Conservation (phyloP, 768 basidiomycete genomes). For the Mycena capillaripes region DNA sequence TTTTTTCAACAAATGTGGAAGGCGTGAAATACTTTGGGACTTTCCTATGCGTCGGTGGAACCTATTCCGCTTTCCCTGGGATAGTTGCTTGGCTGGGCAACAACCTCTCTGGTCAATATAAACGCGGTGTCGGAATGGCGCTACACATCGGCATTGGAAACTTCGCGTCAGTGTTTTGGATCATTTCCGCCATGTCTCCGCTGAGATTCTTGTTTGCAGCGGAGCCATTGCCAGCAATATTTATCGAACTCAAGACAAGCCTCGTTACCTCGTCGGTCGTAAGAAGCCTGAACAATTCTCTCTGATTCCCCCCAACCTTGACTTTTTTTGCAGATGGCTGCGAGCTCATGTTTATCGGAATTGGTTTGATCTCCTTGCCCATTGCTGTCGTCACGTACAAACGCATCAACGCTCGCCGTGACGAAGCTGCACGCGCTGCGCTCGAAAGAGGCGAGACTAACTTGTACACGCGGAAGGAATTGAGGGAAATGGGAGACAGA, state of each 20-base stretch:
- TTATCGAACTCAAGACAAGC: constrained; percentile 70
- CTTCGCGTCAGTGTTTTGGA: constrained; percentile 45
- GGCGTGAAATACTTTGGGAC: constrained; percentile 82
- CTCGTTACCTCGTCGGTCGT: constrained; percentile 76
- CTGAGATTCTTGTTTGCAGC: constrained; percentile 34
- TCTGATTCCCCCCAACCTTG: neutral
- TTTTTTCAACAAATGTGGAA: constrained; percentile 15
- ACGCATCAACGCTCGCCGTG: constrained; percentile 69
- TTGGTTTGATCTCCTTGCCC: constrained; percentile 69
- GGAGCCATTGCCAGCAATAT: constrained; percentile 77
- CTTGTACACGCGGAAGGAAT: constrained; percentile 53
- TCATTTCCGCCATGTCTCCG: neutral
- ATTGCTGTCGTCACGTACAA: constrained; percentile 63
- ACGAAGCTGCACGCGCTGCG: constrained; percentile 48
- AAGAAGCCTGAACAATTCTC: constrained; percentile 41
- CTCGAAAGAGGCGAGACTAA: constrained; percentile 49
- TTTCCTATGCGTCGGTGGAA: constrained; percentile 75
- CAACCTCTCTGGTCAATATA: constrained; percentile 78
- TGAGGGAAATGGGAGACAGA: constrained; percentile 66
- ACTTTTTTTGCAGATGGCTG: constrained; percentile 60
- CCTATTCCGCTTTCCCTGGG: constrained; percentile 72
- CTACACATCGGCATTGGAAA: constrained; percentile 77
- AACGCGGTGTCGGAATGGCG: constrained; percentile 78
- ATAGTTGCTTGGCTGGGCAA: constrained; percentile 77
- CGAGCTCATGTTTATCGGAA: constrained; percentile 78